Conservation (phyloP, 306 rosid genomes). For the Quercus bicolor region DNA sequence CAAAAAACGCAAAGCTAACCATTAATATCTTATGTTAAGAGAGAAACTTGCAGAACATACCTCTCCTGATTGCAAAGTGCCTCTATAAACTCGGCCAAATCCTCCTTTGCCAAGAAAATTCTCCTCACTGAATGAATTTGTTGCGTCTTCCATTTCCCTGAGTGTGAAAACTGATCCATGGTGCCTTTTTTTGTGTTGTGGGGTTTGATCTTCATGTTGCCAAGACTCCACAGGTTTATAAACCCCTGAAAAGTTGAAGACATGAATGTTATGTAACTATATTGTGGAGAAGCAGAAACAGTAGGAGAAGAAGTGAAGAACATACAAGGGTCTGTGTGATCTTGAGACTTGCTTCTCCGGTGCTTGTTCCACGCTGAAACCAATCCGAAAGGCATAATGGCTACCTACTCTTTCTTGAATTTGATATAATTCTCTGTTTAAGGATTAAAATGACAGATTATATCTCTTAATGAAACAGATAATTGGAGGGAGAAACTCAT, state of each 20-base stretch:
- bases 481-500: conserved; percentile 22
- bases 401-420: conserved; percentile 11
- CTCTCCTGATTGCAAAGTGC: conserved; percentile 80
- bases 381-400: conserved; percentile 76
- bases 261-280: neutral
- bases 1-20: neutral
- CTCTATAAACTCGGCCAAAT: conserved; percentile 66
- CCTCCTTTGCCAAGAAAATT: conserved; percentile 92
- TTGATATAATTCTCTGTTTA: conserved; percentile 1
- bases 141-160: conserved; percentile 90
- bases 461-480: conserved; percentile 17
- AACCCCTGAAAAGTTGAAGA: conserved; percentile 53
- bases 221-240: conserved; percentile 72
- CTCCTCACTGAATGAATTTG: conserved; percentile 72
- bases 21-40: conserved; percentile 1
- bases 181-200: conserved; percentile 51
- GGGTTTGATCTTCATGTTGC: conserved; percentile 69
- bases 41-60: conserved; percentile 22
- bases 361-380: conserved; percentile 95
- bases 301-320: neutral
- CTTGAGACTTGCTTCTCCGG: conserved; percentile 73
- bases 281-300: neutral
- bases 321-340: conserved; percentile 75
- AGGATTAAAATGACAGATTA: conserved; percentile 28
- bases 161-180: conserved; percentile 82